Base-by-base conservation (phyloP, 177 flowering plant genomes). In the Vitis hybrid region DNA sequence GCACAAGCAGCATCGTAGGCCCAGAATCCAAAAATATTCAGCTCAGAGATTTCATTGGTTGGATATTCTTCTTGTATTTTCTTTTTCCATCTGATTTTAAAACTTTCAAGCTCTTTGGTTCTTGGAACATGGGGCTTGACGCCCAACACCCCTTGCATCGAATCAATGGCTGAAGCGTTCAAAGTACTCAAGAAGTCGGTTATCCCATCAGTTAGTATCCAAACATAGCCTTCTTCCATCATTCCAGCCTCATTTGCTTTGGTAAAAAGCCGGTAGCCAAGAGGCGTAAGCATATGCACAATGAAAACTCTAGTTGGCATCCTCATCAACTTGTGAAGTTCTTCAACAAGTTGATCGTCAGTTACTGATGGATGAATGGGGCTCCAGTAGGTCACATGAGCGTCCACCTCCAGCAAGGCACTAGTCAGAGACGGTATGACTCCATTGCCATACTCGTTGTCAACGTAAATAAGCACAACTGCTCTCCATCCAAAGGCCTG, bases 1-100 rank as follows among this genome's bases (percentile, higher is more conserved):
- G 66, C 64, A 15, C 21, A 21, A 27, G 24, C 50, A 10, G 86
- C 71, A 74, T 85, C 86, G 64, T 81, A 82, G 2, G 84, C 86
- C 83, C 85, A 75, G 2, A 83, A 48, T 2, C 78, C 81, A 72
- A 50, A 74, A 3, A 77, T 24, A 66, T 70, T 72, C 6, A 82
- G 56, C 13, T 80, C 70, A 7, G 65, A 11, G 5, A 1, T 14
- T 15, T 5, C 13, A 62, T 13, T 11, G 13, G 8, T 9, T 32
- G 67, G 70, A 15, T 75, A 49, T 0, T 72, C 65, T 30, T 50
- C 30, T 48, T 15, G 69, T 11, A 77, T 56, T 12, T 73, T 66
- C 24, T 46, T 68, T 54, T 71, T 78, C 78, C 75, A 71, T 57
- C 72, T 14, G 2, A 10, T 17, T 0, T 1, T 32, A 46, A 83